A percentile compares a stretch with the other conserved stretches of the same genome.
phyloP scores from a whole-genome alignment of 306 rosid species.

The Castanea crenata region DNA sequence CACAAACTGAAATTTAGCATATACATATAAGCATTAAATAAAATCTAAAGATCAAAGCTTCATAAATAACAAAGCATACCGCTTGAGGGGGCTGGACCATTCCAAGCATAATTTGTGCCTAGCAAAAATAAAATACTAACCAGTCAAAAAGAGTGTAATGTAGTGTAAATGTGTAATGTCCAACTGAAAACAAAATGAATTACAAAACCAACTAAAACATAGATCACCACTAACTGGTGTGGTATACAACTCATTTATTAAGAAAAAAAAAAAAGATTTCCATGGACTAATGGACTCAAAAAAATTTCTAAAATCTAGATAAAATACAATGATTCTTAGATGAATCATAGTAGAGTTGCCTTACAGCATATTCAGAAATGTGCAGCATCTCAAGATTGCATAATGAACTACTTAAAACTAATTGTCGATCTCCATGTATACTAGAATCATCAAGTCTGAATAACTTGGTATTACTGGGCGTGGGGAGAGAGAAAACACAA shows the following conservation, averaged over 20 bases:
- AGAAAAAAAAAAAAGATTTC: not conserved
- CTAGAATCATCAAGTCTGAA: not conserved
- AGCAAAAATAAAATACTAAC: constrained; percentile 26
- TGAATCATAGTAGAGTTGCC: not conserved
- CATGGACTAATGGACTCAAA: not conserved
- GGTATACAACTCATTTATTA: not conserved
- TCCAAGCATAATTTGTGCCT: constrained; percentile 99
- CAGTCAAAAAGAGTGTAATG: not conserved
- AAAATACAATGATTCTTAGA: not conserved
- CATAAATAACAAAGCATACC: constrained; percentile 39
- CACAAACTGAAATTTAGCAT: constrained; percentile 21
- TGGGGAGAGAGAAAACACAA: not conserved
- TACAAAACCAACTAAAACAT: not conserved
- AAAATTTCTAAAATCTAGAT: not conserved
- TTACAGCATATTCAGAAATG: not conserved
- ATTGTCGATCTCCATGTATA: not conserved
- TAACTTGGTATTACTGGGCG: not conserved
- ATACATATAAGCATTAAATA: not conserved
- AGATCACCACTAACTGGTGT: not conserved
- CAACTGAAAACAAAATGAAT: not conserved
- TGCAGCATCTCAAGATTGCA: not conserved
- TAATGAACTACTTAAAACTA: not conserved
- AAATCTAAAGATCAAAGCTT: constrained; percentile 13
- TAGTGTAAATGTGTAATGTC: not conserved
- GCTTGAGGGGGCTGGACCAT: constrained; percentile 90